Evolutionary conservation across 106 monocot genomes (phyloP), one percentile per base, ranked within the genome.

Genomic region (Dendrobium catenatum): DNA sequence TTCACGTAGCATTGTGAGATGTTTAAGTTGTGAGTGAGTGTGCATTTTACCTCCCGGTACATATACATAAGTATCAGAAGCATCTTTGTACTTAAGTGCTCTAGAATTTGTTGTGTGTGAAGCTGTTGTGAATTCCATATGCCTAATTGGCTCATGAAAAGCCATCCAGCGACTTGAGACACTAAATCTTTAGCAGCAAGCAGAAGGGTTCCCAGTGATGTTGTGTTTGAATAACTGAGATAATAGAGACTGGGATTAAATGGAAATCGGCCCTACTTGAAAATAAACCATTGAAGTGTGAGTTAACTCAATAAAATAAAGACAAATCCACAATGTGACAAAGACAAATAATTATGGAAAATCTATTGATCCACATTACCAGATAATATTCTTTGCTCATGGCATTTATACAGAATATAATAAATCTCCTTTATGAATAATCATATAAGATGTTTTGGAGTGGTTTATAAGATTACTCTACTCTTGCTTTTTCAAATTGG

Each of bases 31-130:
- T 19, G 42, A 18, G n/a, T 59, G n/a, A 16, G 5, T 42, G n/a
- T 22, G 59, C 43, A 44, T 79, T 55, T 55, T 88, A 97, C 96
- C 96, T 97, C n/a, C n/a, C n/a, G 78, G 92, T 94, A 73, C n/a
- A 89, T 90, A 72, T 97, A 94, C 94, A 97, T 58, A 97, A 82
- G 84, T 94, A 82, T 97, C 96, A 84, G 94, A 85, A 26, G 82
- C 79, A 76, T 97, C 96, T 80, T 97, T 64, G 94, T 89, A 85
- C 94, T 97, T 84, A 97, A 85, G 84, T 97, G 96, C 83, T 97
- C 96, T 80, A 97, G 79, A 82, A 97, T 91, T 59, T 90, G 90
- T 83, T 89, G 49, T 49, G 83, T 80, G 83, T 85, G 72, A 97
- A 97, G 85, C 31, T 77, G 76, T 85, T 84, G 15, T n/a, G 82